phyloP scores from a whole-genome alignment of 345 rosid genomes.

The Syzygium aqueum region DNA sequence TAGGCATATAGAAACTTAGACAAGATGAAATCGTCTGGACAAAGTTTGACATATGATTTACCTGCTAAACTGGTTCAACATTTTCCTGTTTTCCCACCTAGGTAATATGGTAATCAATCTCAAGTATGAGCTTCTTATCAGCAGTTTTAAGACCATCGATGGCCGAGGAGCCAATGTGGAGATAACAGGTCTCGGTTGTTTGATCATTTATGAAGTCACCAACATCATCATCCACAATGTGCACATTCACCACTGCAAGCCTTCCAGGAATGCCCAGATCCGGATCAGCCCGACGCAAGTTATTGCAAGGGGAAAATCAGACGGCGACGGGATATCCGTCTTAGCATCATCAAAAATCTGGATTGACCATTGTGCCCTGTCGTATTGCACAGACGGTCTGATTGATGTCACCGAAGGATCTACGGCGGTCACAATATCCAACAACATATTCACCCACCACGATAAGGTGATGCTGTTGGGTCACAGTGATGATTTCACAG shows the following conservation, averaged over 20 bases:
- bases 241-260: slow-evolving; percentile 14
- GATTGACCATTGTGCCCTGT: slow-evolving; percentile 14
- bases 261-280: slow-evolving; percentile 4
- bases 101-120: slow-evolving; percentile 14
- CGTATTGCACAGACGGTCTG: slow-evolving; percentile 12
- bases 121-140: slow-evolving; percentile 6
- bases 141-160: slow-evolving; percentile 15
- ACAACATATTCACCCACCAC: slow-evolving; percentile 8
- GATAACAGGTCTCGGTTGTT: slow-evolving; percentile 5
- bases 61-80: not conserved
- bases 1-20: not conserved
- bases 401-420: slow-evolving; percentile 14
- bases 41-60: not conserved
- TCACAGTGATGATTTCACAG: slow-evolving; percentile 13
- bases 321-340: slow-evolving; percentile 11
- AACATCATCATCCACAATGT: slow-evolving; percentile 14
- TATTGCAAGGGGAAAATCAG: not conserved
- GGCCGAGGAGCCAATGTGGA: slow-evolving; percentile 12
- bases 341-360: slow-evolving; percentile 3
- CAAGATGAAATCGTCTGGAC: not conserved
- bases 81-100: not conserved
- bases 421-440: slow-evolving; percentile 12
- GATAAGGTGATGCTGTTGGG: slow-evolving; percentile 19
- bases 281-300: slow-evolving; percentile 11
- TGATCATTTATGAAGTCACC: slow-evolving; percentile 2